phyloP scores from a whole-genome alignment of 2,329 filamentous ascomycete species.

The Thelonectria discophora region DNA sequence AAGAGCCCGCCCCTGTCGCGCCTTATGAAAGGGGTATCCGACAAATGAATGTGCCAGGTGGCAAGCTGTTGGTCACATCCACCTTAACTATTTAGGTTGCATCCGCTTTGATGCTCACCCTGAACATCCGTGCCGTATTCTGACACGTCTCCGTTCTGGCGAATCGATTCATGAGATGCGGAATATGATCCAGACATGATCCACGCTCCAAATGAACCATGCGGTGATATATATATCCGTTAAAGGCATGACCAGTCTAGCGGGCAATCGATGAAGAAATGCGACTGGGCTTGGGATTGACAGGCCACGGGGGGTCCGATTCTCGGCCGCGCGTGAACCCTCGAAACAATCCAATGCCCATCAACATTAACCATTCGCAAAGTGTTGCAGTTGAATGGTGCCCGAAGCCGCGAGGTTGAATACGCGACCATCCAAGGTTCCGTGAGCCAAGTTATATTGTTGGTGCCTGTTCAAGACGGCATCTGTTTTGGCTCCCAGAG shows the following conservation, averaged over 20 bases:
- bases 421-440: not conserved
- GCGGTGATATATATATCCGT: constrained; percentile 42
- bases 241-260: constrained; percentile 20
- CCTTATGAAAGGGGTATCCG: too few relatives aligned
- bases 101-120: constrained; percentile 25
- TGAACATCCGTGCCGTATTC: constrained; percentile 6
- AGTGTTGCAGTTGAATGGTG: not conserved
- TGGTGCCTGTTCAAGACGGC: not conserved
- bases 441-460: not conserved
- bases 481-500: not conserved
- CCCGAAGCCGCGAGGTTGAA: not conserved
- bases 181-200: constrained; percentile 3
- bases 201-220: constrained; percentile 27
- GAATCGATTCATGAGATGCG: constrained; percentile 3
- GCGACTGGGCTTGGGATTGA: not conserved
- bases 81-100: constrained; percentile 16
- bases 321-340: not conserved
- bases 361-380: not conserved
- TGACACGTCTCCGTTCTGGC: not conserved
- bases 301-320: not conserved
- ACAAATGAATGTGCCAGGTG: too few relatives aligned
- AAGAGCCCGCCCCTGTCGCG: too few relatives aligned
- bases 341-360: not conserved
- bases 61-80: too few relatives aligned
- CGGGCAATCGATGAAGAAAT: not conserved